Evolutionary conservation across 176 grass and related monocot species (phyloP).

Genomic region (Dactylis glomerata): DNA sequence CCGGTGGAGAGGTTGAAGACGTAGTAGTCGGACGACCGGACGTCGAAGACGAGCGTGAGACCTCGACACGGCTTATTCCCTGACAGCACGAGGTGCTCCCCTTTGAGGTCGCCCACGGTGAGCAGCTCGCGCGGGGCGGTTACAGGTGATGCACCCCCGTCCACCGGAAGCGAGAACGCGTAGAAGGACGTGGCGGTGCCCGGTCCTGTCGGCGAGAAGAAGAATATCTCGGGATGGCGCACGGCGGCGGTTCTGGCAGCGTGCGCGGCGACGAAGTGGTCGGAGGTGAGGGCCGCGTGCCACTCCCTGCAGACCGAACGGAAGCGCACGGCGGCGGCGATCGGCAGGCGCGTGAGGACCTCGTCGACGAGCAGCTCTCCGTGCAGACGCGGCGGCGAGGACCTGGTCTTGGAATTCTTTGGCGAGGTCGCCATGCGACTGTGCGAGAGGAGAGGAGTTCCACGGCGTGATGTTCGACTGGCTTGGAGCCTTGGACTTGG

Average conservation of each 20-base stretch:
- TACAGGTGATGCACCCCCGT: not conserved
- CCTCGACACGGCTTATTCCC: constrained; percentile 4
- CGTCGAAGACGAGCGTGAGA: constrained; percentile 11
- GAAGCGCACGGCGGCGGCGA: not conserved
- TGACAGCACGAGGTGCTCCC: not conserved
- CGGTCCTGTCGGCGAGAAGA: not conserved
- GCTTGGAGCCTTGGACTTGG: no score
- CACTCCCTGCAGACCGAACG: not conserved
- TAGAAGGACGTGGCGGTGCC: not conserved
- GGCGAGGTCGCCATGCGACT: no score
- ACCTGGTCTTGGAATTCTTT: no score
- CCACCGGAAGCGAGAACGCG: not conserved
- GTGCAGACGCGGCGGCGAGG: not conserved
- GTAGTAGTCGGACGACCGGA: not conserved
- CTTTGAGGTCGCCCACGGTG: not conserved
- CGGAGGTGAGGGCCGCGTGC: not conserved
- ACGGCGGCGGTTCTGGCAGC: not conserved
- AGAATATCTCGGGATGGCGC: not conserved
- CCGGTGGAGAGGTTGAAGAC: constrained; percentile 29
- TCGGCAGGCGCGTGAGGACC: not conserved
- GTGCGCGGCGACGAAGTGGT: not conserved
- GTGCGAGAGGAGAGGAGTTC: no score
- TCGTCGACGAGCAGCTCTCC: not conserved
- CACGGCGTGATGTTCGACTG: no score
- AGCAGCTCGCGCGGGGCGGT: not conserved